These are phyloP conservation scores for Penicillium maclennaniae DNA, from an alignment of 495 filamentous ascomycete species.

Conservation along the genomic window DNA sequence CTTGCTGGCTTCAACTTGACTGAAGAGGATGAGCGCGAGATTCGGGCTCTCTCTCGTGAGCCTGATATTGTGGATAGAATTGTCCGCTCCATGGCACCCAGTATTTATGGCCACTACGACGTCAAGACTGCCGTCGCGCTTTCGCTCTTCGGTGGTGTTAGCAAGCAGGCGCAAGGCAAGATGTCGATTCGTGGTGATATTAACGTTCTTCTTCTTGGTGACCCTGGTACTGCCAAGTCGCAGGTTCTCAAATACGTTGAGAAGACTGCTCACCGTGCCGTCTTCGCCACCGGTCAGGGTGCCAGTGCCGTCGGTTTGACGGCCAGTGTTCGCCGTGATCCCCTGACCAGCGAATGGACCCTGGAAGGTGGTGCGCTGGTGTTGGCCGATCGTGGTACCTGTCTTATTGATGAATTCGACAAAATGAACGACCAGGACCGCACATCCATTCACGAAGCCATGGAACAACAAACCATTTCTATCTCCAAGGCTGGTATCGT, in stretches of 20 bases:
- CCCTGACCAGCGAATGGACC: constrained; percentile 95
- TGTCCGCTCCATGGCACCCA: constrained; percentile 89
- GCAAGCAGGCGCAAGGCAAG: constrained; percentile 81
- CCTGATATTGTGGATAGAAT: constrained; percentile 94
- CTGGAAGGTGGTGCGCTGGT: constrained; percentile 96
- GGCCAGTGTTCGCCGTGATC: constrained; percentile 92
- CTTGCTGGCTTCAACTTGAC: constrained; percentile 95
- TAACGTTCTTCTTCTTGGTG: constrained; percentile 94
- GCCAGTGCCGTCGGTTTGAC: constrained; percentile 97
- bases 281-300: constrained; percentile 97
- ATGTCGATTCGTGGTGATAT: constrained; percentile 95
- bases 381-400: constrained; percentile 91
- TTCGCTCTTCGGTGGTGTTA: constrained; percentile 92
- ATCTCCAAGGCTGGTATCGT: constrained; percentile 99
- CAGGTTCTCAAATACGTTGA: constrained; percentile 98
- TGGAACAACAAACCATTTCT: constrained; percentile 99
- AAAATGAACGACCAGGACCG: constrained; percentile 99
- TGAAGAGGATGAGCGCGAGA: constrained; percentile 91
- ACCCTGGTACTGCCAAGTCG: constrained; percentile 97
- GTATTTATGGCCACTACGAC: constrained; percentile 94
- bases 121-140: constrained; percentile 97
- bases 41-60: constrained; percentile 80
- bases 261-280: constrained; percentile 93
- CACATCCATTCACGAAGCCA: constrained; percentile 98
- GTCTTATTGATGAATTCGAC: constrained; percentile 98